A percentile compares a stretch with the other conserved stretches of the same genome.
Evolutionary conservation across 768 basidiomycete species (phyloP).

Genomic region (Pleurotus djamor): DNA sequence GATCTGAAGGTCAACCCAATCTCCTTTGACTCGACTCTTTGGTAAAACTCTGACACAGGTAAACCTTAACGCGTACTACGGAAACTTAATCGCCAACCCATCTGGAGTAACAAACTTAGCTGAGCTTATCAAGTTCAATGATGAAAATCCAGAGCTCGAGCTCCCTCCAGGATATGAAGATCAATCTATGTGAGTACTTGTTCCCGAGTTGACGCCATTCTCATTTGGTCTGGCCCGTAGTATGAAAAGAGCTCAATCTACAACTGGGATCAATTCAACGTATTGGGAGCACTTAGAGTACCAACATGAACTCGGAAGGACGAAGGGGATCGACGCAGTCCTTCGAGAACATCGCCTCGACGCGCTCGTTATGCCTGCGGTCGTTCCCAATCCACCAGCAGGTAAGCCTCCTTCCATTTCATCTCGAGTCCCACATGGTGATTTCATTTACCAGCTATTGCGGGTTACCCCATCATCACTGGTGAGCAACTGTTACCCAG

Average conservation of each 20-base stretch:
- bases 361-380: slow-evolving; percentile 48
- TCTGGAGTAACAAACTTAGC: slow-evolving; percentile 53
- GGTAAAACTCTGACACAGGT: background rate
- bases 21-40: background rate
- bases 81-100: slow-evolving; percentile 43
- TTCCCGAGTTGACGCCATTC: background rate
- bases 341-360: slow-evolving; percentile 45
- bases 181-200: slow-evolving; percentile 23
- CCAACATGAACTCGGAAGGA: slow-evolving; percentile 45
- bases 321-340: slow-evolving; percentile 52
- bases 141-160: slow-evolving; percentile 49
- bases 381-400: slow-evolving; percentile 30
- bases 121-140: slow-evolving; percentile 58
- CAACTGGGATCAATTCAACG: slow-evolving; percentile 36
- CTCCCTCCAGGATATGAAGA: slow-evolving; percentile 32
- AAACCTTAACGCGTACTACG: background rate
- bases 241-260: slow-evolving; percentile 34
- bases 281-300: slow-evolving; percentile 43
- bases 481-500: slow-evolving; percentile 26
- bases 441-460: slow-evolving; percentile 36
- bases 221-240: slow-evolving; percentile 15
- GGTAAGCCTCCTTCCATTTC: slow-evolving; percentile 5
- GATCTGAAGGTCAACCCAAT: slow-evolving; percentile 50
- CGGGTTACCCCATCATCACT: slow-evolving; percentile 66
- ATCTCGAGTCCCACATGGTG: too few species aligned